Percentiles rank a stretch among this genome's conserved stretches.
Evolutionary conservation across 192 early-diverging fungal species (phyloP).

Genomic region (Spizellomyces punctatus): DNA sequence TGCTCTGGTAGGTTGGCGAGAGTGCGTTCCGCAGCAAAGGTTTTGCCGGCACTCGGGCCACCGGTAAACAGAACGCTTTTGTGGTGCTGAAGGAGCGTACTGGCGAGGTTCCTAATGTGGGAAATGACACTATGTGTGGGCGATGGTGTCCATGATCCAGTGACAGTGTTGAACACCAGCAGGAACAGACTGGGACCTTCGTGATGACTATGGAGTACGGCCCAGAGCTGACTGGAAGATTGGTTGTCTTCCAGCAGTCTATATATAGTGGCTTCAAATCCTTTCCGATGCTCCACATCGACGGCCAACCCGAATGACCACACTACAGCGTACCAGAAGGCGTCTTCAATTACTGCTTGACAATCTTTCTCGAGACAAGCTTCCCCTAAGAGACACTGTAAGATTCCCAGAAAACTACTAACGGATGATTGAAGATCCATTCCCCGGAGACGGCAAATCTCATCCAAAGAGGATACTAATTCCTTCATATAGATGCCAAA

Average conservation of each 20-base stretch:
- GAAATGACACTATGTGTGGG: neutral
- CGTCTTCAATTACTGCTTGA: neutral
- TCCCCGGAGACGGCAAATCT: too few species aligned
- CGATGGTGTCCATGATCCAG: neutral
- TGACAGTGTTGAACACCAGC: neutral
- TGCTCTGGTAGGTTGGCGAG: neutral
- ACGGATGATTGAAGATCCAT: too few species aligned
- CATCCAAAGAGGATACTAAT: too few species aligned
- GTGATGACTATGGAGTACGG: neutral
- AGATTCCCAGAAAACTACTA: too few species aligned
- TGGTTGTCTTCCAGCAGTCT: neutral
- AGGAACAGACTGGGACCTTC: neutral
- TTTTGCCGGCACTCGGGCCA: neutral
- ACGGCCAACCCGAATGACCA: constrained; percentile 10
- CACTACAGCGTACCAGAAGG: constrained; percentile 1
- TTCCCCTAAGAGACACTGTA: too few species aligned
- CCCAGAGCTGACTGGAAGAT: neutral
- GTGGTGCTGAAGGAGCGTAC: neutral
- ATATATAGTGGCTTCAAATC: neutral
- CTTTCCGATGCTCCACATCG: neutral
- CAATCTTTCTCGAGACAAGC: neutral
- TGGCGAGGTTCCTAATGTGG: neutral
- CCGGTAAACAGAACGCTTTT: constrained; percentile 2
- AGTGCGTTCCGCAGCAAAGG: neutral
- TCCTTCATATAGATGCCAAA: too few species aligned